Percentiles rank a stretch among this genome's conserved stretches.
Evolutionary conservation across 1,284 basidiomycete species (phyloP).

Genomic region (Tilletiaria anomala): DNA sequence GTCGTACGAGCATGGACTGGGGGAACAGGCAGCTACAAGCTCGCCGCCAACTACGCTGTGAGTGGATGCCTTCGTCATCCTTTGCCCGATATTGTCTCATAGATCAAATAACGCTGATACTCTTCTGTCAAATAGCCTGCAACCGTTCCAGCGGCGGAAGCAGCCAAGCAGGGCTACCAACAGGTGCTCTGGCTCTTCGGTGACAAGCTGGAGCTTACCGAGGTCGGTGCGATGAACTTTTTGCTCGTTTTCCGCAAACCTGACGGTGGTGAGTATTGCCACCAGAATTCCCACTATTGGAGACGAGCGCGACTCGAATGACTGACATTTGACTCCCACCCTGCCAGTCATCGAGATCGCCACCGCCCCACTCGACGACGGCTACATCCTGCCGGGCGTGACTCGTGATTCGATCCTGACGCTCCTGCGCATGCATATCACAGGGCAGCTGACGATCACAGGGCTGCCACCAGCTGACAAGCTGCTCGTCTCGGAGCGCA

Average conservation of each 20-base stretch:
- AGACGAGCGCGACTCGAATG: too few relatives aligned
- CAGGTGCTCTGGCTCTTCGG: slow-evolving; percentile 92
- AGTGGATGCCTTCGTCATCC: too few relatives aligned
- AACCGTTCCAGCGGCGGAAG: slow-evolving; percentile 58
- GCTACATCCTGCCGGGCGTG: slow-evolving; percentile 89
- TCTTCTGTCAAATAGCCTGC: too few relatives aligned
- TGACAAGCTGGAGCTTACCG: slow-evolving; percentile 30
- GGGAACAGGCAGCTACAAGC: slow-evolving; percentile 34
- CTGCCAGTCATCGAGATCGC: too few relatives aligned
- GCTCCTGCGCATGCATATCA: slow-evolving; percentile 61
- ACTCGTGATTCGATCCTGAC: slow-evolving; percentile 71
- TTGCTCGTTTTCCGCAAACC: slow-evolving; percentile 69
- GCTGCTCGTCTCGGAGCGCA: slow-evolving; percentile 64
- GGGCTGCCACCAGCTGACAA: slow-evolving; percentile 38
- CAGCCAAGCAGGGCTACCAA: slow-evolving; percentile 68
- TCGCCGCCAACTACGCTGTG: slow-evolving; percentile 39
- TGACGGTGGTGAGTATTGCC: too few relatives aligned
- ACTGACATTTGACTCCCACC: too few relatives aligned
- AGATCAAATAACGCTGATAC: too few relatives aligned
- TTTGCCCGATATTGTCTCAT: too few relatives aligned
- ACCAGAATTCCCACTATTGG: too few relatives aligned
- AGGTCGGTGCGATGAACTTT: slow-evolving; percentile 80
- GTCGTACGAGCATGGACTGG: slow-evolving; percentile 48
- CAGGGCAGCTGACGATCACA: slow-evolving; percentile 43
- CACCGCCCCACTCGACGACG: slow-evolving; percentile 62